A percentile compares a stretch with the other conserved stretches of the same genome.
Conservation (phyloP, 2,329 filamentous ascomycete genomes). For the Fusarium multiceps region DNA sequence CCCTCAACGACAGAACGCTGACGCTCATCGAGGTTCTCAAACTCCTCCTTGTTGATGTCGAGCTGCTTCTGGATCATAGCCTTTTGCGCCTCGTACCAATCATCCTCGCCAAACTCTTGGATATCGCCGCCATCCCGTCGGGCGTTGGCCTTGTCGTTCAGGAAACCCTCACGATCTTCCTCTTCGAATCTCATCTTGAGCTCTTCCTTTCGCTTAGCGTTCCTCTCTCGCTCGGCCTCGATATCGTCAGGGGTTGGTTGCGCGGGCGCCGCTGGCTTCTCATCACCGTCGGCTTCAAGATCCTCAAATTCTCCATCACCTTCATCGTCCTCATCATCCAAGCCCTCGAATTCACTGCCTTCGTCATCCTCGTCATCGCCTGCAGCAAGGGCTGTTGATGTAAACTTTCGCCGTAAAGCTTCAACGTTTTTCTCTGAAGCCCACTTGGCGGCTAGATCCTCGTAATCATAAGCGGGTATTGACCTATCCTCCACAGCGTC, state of each 20-base stretch:
- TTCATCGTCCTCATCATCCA: conserved; percentile 63
- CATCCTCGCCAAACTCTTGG: conserved; percentile 93
- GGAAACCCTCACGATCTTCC: conserved; percentile 95
- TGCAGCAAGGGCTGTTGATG: conserved; percentile 69
- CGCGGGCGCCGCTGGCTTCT: conserved; percentile 41
- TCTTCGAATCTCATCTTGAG: conserved; percentile 95
- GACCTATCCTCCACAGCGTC: conserved; percentile 82
- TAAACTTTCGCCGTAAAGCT: conserved; percentile 78
- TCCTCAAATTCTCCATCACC: conserved; percentile 70
- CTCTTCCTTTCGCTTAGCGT: conserved; percentile 93
- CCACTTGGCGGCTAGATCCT: conserved; percentile 87
- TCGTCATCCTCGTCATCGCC: conserved; percentile 50
- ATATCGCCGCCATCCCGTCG: conserved; percentile 74
- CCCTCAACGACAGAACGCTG: conserved; percentile 89
- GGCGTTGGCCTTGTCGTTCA: conserved; percentile 86
- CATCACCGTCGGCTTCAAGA: conserved; percentile 76
- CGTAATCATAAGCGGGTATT: conserved; percentile 83
- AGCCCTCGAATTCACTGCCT: conserved; percentile 65
- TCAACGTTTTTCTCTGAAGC: conserved; percentile 81
- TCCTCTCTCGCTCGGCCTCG: conserved; percentile 90
- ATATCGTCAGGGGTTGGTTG: conserved; percentile 64
- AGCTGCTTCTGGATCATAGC: conserved; percentile 93
- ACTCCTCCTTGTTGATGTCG: conserved; percentile 96
- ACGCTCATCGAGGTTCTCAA: conserved; percentile 84
- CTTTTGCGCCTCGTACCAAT: conserved; percentile 99